Percentiles rank a stretch among this genome's conserved stretches.
Conservation (phyloP, 1,139 yeast species). For the Pichia sp. region DNA sequence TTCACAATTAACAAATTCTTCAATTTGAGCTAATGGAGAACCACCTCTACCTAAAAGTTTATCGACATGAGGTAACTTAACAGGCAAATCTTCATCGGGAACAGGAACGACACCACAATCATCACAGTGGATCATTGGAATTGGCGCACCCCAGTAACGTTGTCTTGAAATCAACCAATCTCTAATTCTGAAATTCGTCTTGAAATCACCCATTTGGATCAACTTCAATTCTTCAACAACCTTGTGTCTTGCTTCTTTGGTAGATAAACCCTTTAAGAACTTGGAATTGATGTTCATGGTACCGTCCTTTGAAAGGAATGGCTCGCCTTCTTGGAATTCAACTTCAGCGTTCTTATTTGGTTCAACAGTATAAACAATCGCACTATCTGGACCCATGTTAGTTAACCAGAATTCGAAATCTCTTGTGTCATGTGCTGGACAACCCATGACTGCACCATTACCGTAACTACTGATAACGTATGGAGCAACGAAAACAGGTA, state of each 20-base stretch:
- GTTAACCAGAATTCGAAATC: conserved; percentile 77
- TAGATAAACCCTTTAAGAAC: conserved; percentile 47
- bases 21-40: conserved; percentile 66
- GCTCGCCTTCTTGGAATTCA: conserved; percentile 39
- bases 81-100: conserved; percentile 84
- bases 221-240: conserved; percentile 45
- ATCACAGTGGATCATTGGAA: conserved; percentile 87
- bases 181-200: conserved; percentile 63
- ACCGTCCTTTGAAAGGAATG: conserved; percentile 56
- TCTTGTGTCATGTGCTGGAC: conserved; percentile 89
- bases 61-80: conserved; percentile 63
- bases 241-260: conserved; percentile 49
- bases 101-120: conserved; percentile 89
- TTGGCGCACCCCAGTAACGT: conserved; percentile 98
- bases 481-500: conserved; percentile 89
- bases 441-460: conserved; percentile 95
- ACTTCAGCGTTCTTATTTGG: conserved; percentile 26
- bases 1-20: conserved; percentile 65
- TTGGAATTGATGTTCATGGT: conserved; percentile 50
- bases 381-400: conserved; percentile 48
- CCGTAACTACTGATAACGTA: conserved; percentile 85
- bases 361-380: conserved; percentile 46
- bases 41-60: conserved; percentile 53
- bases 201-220: conserved; percentile 42
- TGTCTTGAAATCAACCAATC: conserved; percentile 97